Percentiles rank a stretch among this genome's conserved stretches.
Conservation (phyloP, 192 early-diverging fungal species). For the Coemansia sp. region DNA sequence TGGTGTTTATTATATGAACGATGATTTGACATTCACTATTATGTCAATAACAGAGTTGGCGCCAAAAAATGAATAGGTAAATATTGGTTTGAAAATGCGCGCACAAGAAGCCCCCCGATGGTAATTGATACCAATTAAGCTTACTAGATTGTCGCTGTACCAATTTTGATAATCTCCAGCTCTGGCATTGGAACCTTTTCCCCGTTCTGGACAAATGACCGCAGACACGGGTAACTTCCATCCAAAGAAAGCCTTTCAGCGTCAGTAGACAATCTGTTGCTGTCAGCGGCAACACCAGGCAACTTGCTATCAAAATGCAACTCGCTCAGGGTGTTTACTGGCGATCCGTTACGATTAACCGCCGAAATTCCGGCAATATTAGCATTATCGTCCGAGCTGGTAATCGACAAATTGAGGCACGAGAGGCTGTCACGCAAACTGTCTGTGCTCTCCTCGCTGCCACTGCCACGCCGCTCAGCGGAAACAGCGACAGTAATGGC, state of each 20-base stretch:
- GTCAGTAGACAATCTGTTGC: constrained; percentile 12
- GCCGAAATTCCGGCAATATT: background rate
- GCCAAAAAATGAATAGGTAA: background rate
- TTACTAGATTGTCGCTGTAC: constrained; percentile 15
- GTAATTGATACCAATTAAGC: background rate
- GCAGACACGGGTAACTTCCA: constrained; percentile 40
- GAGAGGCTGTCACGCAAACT: constrained; percentile 48
- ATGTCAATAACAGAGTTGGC: background rate
- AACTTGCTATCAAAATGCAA: constrained; percentile 31
- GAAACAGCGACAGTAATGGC: background rate
- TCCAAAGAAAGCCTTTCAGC: background rate
- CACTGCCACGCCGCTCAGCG: constrained; percentile 1
- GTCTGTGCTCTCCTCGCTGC: constrained; percentile 18
- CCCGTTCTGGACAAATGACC: constrained; percentile 51
- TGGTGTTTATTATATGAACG: background rate
- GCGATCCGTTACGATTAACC: constrained; percentile 33
- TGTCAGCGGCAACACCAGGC: background rate
- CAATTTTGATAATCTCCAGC: constrained; percentile 50
- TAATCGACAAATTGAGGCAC: constrained; percentile 47
- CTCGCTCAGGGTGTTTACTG: constrained; percentile 49
- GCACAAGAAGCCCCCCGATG: background rate
- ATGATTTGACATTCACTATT: no score
- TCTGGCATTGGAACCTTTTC: constrained; percentile 46
- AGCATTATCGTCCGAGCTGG: constrained; percentile 26
- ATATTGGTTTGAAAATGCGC: constrained; percentile 1